Conservation (phyloP, 2,329 filamentous ascomycete species). For the Xylariales sp. region DNA sequence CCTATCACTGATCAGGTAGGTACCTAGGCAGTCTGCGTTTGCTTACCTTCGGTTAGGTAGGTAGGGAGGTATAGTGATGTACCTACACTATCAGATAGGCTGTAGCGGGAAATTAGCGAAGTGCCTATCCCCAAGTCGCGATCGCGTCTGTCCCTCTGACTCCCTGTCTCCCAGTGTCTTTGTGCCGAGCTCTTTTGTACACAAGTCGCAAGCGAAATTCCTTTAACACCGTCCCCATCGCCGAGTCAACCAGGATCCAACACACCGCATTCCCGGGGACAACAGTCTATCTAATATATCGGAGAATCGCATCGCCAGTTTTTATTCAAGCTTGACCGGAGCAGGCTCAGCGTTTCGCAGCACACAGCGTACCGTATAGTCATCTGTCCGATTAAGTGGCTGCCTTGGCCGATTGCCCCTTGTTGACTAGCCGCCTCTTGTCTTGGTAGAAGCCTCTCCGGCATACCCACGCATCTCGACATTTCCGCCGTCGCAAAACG, state of each 20-base stretch:
- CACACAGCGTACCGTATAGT: slow-evolving; percentile 1
- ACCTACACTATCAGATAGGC: background rate
- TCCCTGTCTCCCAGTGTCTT: background rate
- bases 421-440: slow-evolving; percentile 31
- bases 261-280: slow-evolving; percentile 17
- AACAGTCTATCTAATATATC: background rate
- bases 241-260: slow-evolving; percentile 29
- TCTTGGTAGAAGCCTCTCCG: slow-evolving; percentile 7
- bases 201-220: slow-evolving; percentile 34
- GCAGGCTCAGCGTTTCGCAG: slow-evolving; percentile 14
- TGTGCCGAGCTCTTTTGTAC: slow-evolving; percentile 31
- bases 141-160: slow-evolving; percentile 34
- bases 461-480: slow-evolving; percentile 12
- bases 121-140: slow-evolving; percentile 38
- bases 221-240: slow-evolving; percentile 28
- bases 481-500: slow-evolving; percentile 6
- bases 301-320: slow-evolving; percentile 10
- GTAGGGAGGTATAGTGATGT: slow-evolving; percentile 7
- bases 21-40: background rate
- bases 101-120: slow-evolving; percentile 27
- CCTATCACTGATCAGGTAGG: background rate
- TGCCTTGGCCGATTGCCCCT: slow-evolving; percentile 27
- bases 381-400: slow-evolving; percentile 7
- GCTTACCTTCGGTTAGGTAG: background rate
- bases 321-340: slow-evolving; percentile 8